Percentiles rank a stretch among this genome's conserved stretches.
Conservation (phyloP, 2,329 filamentous ascomycete species). For the Ceratocystis eucalypticola region DNA sequence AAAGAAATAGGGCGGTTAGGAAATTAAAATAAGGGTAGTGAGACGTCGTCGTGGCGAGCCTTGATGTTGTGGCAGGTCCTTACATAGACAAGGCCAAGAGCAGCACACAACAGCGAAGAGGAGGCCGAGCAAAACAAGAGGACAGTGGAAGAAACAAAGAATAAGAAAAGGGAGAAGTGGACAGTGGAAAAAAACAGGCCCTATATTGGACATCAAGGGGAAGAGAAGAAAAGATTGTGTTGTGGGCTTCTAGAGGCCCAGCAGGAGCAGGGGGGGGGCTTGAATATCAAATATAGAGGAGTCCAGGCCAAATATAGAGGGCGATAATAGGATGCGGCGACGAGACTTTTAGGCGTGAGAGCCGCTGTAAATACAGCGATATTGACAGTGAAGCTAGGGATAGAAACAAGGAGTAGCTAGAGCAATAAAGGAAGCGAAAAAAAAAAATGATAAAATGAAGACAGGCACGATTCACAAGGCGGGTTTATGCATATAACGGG, state of each 20-base stretch:
- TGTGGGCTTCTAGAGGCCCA: neutral
- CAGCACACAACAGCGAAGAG: neutral
- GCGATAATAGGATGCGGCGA: neutral
- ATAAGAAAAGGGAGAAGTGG: neutral
- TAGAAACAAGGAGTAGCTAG: neutral
- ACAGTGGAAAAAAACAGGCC: neutral
- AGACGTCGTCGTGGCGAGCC: neutral
- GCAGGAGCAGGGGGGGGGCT: neutral
- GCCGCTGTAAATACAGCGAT: constrained; percentile 2
- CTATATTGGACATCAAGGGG: neutral
- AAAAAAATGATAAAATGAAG: neutral
- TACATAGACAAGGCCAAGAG: neutral
- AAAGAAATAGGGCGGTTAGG: neutral
- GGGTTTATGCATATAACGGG: neutral
- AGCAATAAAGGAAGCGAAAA: neutral
- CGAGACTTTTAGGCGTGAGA: neutral
- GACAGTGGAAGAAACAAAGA: too few species aligned
- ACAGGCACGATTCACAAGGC: neutral
- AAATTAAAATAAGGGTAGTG: neutral
- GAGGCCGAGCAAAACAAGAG: neutral
- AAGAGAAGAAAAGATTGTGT: neutral
- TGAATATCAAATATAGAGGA: neutral
- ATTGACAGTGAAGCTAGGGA: neutral
- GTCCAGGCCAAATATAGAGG: neutral
- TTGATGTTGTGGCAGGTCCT: neutral